phyloP scores from a whole-genome alignment of 2,329 filamentous ascomycete species.

The Arthrobotrys entomopaga region DNA sequence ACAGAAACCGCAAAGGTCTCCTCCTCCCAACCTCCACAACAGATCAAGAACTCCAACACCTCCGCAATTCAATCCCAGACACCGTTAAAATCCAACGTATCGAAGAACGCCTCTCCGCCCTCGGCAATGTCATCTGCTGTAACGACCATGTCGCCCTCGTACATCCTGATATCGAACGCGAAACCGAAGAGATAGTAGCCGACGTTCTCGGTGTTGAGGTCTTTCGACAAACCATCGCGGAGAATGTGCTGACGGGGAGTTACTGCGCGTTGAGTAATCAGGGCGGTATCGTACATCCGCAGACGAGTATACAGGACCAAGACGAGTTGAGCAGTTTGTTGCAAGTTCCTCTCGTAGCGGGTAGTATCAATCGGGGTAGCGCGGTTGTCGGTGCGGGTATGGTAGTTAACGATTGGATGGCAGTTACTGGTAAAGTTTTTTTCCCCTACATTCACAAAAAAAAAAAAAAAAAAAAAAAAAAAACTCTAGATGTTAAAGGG shows the following conservation, averaged over 20 bases:
- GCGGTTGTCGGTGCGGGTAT: constrained; percentile 96
- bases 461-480: too few species aligned
- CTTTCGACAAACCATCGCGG: constrained; percentile 92
- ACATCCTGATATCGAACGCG: constrained; percentile 94
- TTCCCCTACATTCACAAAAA: too few species aligned
- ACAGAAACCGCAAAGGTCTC: constrained; percentile 91
- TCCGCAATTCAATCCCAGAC: constrained; percentile 94
- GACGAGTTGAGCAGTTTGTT: constrained; percentile 93
- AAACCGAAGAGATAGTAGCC: constrained; percentile 98
- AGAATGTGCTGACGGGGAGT: constrained; percentile 93
- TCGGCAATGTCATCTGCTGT: constrained; percentile 95
- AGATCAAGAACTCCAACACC: constrained; percentile 96
- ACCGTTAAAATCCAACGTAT: constrained; percentile 93
- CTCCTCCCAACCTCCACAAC: constrained; percentile 95
- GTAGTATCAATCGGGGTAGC: constrained; percentile 90
- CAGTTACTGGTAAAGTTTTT: constrained; percentile 71
- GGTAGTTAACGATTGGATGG: constrained; percentile 98
- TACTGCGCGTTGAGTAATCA: constrained; percentile 98
- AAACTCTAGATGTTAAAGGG: too few species aligned
- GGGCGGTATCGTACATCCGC: constrained; percentile 95
- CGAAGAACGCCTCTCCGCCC: constrained; percentile 92
- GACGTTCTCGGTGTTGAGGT: constrained; percentile 91
- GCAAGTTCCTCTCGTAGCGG: constrained; percentile 94
- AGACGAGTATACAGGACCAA: constrained; percentile 96
- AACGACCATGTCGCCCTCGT: constrained; percentile 98